Base-by-base conservation (phyloP, 202 grass and related monocot genomes). In the Digitaria exilis region DNA sequence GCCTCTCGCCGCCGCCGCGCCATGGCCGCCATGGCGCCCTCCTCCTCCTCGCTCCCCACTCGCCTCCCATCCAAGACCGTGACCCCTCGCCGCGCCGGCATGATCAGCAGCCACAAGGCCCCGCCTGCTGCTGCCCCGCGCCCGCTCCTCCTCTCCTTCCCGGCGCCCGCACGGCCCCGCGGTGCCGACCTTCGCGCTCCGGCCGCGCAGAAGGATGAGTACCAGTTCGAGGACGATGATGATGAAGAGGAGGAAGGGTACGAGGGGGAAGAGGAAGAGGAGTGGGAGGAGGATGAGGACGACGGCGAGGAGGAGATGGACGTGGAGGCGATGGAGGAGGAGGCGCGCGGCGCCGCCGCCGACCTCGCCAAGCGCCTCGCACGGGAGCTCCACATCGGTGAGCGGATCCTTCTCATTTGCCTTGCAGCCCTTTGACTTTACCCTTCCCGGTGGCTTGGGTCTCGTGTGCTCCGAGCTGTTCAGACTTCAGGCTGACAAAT, bases 281-380 rank as follows among this genome's bases (percentile, higher is more conserved):
- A 79, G 30, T 25, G 2, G 74, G 74, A 39, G 41, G 55, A 31
- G 25, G 35, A 42, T 1, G 28, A 50, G 0, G 82, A 71, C 1
- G 89, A 86, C 1, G 82, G 71, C 0, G 65, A 62, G 0, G 69
- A 73, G 4, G 86, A 50, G 21, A 62, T 93, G 35, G 87, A 98
- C 82, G 44, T 93, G 19, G 92, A 93, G 34, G 90, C 77, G 31
- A 89, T 98, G 92, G 95, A 98, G 84, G 86, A 87, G 75, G 95
- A 98, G 70, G 95, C 95, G n/a, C 87, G 77, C 5, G 89, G 83
- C 68, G 89, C 86, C 45, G 96, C 80, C 30, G 73, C 83, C 50
- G 90, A 93, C 73, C 92, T 90, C 60, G 69, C 96, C 26, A 71
- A 42, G 18, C 81, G 77, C 41, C 80, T 98, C 49, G 83, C 84